A percentile compares a stretch with the other conserved stretches of the same genome.
Conservation (phyloP, 352 stramenopile species). For the Pythium brassicae region DNA sequence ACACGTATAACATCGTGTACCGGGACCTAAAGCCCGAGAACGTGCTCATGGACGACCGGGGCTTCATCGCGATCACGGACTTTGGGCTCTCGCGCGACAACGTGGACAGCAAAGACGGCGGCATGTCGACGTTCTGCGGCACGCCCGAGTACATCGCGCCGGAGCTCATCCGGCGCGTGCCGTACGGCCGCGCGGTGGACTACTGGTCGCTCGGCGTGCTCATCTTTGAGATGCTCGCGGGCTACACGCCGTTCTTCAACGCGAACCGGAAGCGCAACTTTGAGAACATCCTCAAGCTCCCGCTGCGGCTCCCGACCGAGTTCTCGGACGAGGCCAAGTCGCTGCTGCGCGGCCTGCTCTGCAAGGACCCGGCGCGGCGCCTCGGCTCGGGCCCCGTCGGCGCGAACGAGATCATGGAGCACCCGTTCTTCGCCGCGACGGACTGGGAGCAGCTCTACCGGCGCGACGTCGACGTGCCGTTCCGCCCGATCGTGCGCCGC, state of each 20-base stretch:
- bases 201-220: slow-evolving; percentile 96
- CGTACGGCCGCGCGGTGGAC: slow-evolving; percentile 96
- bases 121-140: slow-evolving; percentile 91
- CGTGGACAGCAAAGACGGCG: slow-evolving; percentile 71
- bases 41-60: slow-evolving; percentile 78
- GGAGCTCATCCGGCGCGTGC: slow-evolving; percentile 96
- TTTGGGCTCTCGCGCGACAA: slow-evolving; percentile 84
- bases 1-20: slow-evolving; percentile 86
- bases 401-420: slow-evolving; percentile 77
- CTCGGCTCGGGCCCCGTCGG: slow-evolving; percentile 89
- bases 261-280: slow-evolving; percentile 95
- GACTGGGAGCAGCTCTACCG: slow-evolving; percentile 62
- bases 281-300: slow-evolving; percentile 95
- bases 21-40: slow-evolving; percentile 87
- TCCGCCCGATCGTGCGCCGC: slow-evolving; percentile 83
- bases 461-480: slow-evolving; percentile 82
- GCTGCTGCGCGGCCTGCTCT: slow-evolving; percentile 90
- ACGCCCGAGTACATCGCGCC: slow-evolving; percentile 99
- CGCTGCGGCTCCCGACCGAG: slow-evolving; percentile 95
- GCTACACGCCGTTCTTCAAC: slow-evolving; percentile 91
- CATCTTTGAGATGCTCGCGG: slow-evolving; percentile 82
- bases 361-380: slow-evolving; percentile 90
- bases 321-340: slow-evolving; percentile 81
- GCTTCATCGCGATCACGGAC: slow-evolving; percentile 85
- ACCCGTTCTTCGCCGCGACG: slow-evolving; percentile 79